Evolutionary conservation across 1,139 yeast genomes (phyloP).

Genomic region (Pichia sp.): DNA sequence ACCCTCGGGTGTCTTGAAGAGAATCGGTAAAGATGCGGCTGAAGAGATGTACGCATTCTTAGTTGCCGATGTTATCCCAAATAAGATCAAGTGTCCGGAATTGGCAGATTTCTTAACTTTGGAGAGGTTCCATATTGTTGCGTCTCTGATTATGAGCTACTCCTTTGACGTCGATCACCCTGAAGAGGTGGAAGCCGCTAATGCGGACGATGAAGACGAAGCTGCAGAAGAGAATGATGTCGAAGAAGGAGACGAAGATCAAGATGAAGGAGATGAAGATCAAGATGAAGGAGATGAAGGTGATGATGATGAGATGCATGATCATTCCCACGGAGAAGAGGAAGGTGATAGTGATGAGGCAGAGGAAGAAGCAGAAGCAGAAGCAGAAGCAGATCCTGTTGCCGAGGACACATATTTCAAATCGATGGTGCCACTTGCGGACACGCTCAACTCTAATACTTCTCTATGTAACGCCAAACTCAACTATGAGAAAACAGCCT

Average conservation of each 20-base stretch:
- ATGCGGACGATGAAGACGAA: slow-evolving; percentile 22
- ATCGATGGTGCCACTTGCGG: slow-evolving; percentile 92
- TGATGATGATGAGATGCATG: slow-evolving; percentile 8
- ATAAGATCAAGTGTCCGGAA: slow-evolving; percentile 22
- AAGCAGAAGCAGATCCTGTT: slow-evolving; percentile 14
- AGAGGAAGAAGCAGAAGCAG: slow-evolving; percentile 9
- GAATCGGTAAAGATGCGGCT: slow-evolving; percentile 70
- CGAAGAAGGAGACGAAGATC: slow-evolving; percentile 24
- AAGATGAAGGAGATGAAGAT: slow-evolving; percentile 21
- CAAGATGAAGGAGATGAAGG: slow-evolving; percentile 18
- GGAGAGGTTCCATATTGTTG: slow-evolving; percentile 62
- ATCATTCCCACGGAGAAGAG: slow-evolving; percentile 15
- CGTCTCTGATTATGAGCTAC: slow-evolving; percentile 62
- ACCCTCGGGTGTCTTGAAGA: slow-evolving; percentile 64
- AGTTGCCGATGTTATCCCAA: slow-evolving; percentile 27
- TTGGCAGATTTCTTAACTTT: slow-evolving; percentile 31
- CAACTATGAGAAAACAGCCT: slow-evolving; percentile 34
- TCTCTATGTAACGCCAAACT: slow-evolving; percentile 69
- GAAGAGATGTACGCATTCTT: slow-evolving; percentile 44
- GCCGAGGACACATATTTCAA: slow-evolving; percentile 46
- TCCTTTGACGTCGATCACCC: slow-evolving; percentile 54
- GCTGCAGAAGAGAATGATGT: slow-evolving; percentile 23
- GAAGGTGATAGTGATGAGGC: slow-evolving; percentile 26
- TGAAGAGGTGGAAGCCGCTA: slow-evolving; percentile 26
- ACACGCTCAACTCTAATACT: slow-evolving; percentile 82